These are phyloP conservation scores for Aureobasidium zeae DNA, from an alignment of 2,329 filamentous ascomycete genomes.

Conservation along the genomic window DNA sequence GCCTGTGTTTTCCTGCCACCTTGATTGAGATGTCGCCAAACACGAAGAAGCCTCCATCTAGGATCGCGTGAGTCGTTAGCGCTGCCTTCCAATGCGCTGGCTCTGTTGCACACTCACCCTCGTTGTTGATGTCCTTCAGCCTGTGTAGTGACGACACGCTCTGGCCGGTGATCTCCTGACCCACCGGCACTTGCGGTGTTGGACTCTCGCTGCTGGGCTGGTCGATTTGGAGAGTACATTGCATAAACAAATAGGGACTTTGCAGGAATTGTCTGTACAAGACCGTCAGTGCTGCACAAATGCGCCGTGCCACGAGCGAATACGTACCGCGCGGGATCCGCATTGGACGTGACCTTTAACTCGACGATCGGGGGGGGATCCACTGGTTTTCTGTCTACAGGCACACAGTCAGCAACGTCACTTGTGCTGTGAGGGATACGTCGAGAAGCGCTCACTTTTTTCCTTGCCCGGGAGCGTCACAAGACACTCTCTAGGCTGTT, in stretches of 20 bases:
- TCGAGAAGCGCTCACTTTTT: slow-evolving; percentile 48
- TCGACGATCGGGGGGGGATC: slow-evolving; percentile 81
- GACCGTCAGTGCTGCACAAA: slow-evolving; percentile 16
- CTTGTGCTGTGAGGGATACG: not conserved
- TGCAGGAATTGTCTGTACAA: slow-evolving; percentile 48
- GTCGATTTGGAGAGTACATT: slow-evolving; percentile 46
- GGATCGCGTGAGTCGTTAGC: slow-evolving; percentile 6
- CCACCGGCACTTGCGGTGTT: not conserved
- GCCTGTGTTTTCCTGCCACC: slow-evolving; percentile 59
- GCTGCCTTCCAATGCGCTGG: not conserved
- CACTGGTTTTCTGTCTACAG: slow-evolving; percentile 65
- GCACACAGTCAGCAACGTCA: not conserved
- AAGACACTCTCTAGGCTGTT: slow-evolving; percentile 58
- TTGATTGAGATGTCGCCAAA: slow-evolving; percentile 80
- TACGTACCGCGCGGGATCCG: slow-evolving; percentile 52
- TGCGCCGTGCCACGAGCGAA: not conserved
- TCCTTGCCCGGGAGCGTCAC: slow-evolving; percentile 61
- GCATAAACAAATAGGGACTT: slow-evolving; percentile 57
- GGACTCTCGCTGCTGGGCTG: slow-evolving; percentile 33
- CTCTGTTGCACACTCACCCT: slow-evolving; percentile 31
- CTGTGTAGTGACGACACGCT: slow-evolving; percentile 73
- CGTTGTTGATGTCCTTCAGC: slow-evolving; percentile 67
- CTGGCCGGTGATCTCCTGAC: slow-evolving; percentile 46
- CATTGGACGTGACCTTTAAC: slow-evolving; percentile 45
- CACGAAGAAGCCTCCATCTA: slow-evolving; percentile 79